A percentile compares a stretch with the other conserved stretches of the same genome.
phyloP scores from a whole-genome alignment of 2,329 filamentous ascomycete genomes.

The Penicillium verrucosum region DNA sequence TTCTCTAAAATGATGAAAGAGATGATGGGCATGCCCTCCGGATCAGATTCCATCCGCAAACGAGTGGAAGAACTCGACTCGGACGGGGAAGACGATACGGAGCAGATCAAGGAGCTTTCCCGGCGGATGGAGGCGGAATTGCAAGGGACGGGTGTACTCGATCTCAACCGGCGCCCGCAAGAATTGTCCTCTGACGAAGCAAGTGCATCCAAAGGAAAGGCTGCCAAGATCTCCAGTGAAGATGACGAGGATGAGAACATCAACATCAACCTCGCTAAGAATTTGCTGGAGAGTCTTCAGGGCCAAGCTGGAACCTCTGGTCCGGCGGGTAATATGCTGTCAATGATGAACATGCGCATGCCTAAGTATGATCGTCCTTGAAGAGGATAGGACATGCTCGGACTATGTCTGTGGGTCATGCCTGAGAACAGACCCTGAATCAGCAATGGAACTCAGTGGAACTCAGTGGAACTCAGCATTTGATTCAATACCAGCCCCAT shows the following conservation, averaged over 20 bases:
- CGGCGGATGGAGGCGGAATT: slow-evolving; percentile 50
- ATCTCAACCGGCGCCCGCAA: slow-evolving; percentile 33
- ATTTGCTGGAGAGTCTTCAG: slow-evolving; percentile 89
- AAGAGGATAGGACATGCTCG: slow-evolving; percentile 1
- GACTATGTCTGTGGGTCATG: background rate
- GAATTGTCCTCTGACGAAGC: slow-evolving; percentile 14
- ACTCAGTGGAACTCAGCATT: background rate
- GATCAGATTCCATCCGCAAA: slow-evolving; percentile 28
- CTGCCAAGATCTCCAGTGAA: slow-evolving; percentile 17
- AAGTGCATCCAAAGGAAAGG: slow-evolving; percentile 31
- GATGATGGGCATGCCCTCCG: slow-evolving; percentile 71
- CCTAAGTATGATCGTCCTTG: slow-evolving; percentile 66
- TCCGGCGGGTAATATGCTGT: slow-evolving; percentile 81
- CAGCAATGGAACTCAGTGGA: background rate
- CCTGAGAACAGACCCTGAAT: no score
- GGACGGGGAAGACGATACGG: slow-evolving; percentile 56
- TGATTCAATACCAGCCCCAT: background rate
- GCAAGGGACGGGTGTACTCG: slow-evolving; percentile 43
- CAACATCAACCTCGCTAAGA: slow-evolving; percentile 84
- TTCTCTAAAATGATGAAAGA: slow-evolving; percentile 87
- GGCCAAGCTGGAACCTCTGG: slow-evolving; percentile 81
- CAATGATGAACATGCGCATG: slow-evolving; percentile 77
- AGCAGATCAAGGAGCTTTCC: slow-evolving; percentile 49
- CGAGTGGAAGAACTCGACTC: slow-evolving; percentile 51
- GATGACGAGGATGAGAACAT: slow-evolving; percentile 62